Conservation (phyloP, 257 asterid genomes). For the Ligustrum vulgare region DNA sequence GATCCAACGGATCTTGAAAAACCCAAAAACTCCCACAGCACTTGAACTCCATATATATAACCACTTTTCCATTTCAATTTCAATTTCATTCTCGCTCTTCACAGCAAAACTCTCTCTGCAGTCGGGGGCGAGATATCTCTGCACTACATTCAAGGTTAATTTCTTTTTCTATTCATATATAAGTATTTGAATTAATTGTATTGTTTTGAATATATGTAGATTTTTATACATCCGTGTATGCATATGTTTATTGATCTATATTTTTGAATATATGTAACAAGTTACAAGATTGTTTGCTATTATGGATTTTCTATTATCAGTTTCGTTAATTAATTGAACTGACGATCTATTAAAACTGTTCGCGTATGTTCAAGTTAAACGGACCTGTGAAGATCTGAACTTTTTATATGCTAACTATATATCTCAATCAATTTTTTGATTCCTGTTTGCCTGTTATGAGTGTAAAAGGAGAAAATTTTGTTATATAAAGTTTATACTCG, state of each 20-base stretch:
- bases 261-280: not conserved
- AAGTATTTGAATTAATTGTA: not conserved
- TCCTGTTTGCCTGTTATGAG: not conserved
- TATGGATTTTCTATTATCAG: too few relatives aligned
- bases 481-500: not conserved
- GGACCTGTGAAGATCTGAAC: not conserved
- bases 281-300: not conserved
- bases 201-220: not conserved
- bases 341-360: not conserved
- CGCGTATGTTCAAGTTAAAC: not conserved
- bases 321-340: not conserved
- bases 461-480: not conserved
- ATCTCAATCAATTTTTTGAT: not conserved
- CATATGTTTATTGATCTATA: not conserved
- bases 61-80: not conserved
- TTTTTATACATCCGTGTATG: too few relatives aligned
- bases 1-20: constrained; percentile 14
- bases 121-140: not conserved
- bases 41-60: not conserved
- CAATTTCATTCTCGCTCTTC: not conserved
- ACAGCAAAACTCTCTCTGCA: not conserved
- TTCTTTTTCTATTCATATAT: too few relatives aligned
- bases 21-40: constrained; percentile 6
- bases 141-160: not conserved
- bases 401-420: not conserved